Conservation (phyloP, 2,329 filamentous ascomycete species). For the Chaetomiaceae sp. region DNA sequence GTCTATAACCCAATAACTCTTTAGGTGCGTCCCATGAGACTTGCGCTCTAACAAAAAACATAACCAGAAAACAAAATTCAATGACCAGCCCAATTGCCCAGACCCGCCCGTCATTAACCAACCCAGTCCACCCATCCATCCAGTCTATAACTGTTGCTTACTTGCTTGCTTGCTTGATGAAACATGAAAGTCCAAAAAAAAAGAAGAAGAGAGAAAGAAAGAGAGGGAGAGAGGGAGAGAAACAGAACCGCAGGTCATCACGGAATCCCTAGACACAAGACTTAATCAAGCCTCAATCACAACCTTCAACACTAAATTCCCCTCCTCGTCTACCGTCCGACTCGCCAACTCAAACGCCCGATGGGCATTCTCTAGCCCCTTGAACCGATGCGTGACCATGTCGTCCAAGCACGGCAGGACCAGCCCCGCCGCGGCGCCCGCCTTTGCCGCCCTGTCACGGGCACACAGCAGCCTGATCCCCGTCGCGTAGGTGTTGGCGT, state of each 20-base stretch:
- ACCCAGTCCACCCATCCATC: not conserved
- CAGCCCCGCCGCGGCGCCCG: constrained; percentile 33
- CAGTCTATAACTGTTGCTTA: not conserved
- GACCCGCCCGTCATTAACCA: not conserved
- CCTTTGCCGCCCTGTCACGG: constrained; percentile 35
- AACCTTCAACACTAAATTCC: constrained; percentile 68
- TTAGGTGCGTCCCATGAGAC: not conserved
- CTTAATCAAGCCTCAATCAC: constrained; percentile 51
- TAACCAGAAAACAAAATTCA: not conserved
- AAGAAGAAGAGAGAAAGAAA: not conserved
- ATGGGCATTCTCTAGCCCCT: constrained; percentile 57
- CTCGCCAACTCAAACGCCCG: constrained; percentile 67
- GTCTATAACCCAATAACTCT: not conserved
- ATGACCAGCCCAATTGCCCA: too few relatives aligned
- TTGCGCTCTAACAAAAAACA: not conserved
- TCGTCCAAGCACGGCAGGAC: constrained; percentile 61
- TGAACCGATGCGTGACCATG: constrained; percentile 70
- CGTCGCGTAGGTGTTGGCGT: constrained; percentile 69
- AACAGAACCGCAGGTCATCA: not conserved
- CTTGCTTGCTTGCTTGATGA: too few relatives aligned
- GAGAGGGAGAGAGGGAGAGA: not conserved
- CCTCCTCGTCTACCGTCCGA: constrained; percentile 62
- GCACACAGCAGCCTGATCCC: constrained; percentile 60
- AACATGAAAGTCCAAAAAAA: not conserved
- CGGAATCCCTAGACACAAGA: not conserved